Base-by-base conservation (phyloP, 2,329 filamentous ascomycete genomes). In the Fusarium clavum region DNA sequence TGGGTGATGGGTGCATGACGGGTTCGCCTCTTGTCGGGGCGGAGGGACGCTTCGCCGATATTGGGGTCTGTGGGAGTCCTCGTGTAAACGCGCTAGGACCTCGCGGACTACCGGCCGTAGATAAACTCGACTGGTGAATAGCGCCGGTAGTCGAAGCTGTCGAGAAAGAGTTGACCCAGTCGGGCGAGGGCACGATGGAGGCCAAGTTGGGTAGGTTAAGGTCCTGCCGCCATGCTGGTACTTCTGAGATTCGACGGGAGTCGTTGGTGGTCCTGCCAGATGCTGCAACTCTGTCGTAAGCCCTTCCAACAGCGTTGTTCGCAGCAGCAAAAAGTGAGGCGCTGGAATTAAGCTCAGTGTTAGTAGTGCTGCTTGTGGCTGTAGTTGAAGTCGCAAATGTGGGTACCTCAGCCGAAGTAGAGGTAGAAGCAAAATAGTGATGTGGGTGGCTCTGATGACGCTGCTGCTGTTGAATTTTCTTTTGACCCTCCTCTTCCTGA, bases 1-100 rank as follows among this genome's bases (percentile, higher is more conserved):
- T 65, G 12, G 80, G 79, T 9, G 76, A 78, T 6, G 77, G 75
- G 52, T 81, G 73, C 79, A 81, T 81, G 54, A 57, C 63, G 41
- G 65, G 52, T 43, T 76, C 77, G 44, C 67, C 61, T 68, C 65
- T 73, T 57, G 45, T 58, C 25, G 57, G 60, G 38, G 61, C 61
- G 43, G 72, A 66, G 41, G 74, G 69, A 43, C 77, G 78, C 70
- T 79, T 79, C 51, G 64, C 63, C 16, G 69, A 29, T 49, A 53
- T 62, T 29, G 73, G 69, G 55, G 61, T 57, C 47, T 64, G 70
- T 48, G 65, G 40, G 16, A 67, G 65, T 30, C 65, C 70, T 64
- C 55, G 59, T 54, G 61, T 64, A 32, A 57, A 45, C 41, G 59
- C 57, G 61, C 53, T 53, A 45, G 57, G 47, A 58, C 69, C 70